These are phyloP conservation scores for Dinochytrium kinnereticum DNA, from an alignment of 371 early-diverging fungal genomes.

Conservation along the genomic window DNA sequence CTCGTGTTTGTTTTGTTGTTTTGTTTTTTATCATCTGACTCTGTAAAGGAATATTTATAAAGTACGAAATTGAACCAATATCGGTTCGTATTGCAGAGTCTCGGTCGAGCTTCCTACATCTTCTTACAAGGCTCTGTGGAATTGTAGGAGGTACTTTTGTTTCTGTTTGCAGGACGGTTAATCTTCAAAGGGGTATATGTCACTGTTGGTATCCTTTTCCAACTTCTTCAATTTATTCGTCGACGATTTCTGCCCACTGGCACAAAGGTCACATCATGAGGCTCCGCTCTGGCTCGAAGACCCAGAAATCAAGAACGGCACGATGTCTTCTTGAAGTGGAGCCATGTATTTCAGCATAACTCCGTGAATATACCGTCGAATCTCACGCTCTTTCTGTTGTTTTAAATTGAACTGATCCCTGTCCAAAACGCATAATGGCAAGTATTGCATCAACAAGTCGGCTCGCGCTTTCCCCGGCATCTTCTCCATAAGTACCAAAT, in stretches of 20 bases:
- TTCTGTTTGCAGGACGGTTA: no score
- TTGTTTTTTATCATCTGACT: no score
- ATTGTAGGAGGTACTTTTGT: conserved; percentile 89
- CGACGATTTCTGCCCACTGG: not conserved
- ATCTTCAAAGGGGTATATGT: conserved; percentile 29
- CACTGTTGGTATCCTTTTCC: conserved; percentile 32
- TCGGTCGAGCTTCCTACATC: conserved; percentile 66
- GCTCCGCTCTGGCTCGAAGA: no score
- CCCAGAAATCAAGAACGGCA: no score
- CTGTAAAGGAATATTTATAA: conserved; percentile 80
- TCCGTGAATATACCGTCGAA: not conserved
- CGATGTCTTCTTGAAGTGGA: not conserved
- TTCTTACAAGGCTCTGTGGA: conserved; percentile 86
- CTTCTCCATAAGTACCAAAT: not conserved
- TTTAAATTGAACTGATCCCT: no score
- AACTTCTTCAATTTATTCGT: not conserved
- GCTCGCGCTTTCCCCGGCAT: not conserved
- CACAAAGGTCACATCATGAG: no score
- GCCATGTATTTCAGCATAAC: not conserved
- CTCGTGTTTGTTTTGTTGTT: not conserved
- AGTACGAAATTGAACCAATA: conserved; percentile 90
- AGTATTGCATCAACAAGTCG: not conserved
- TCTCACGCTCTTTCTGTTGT: no score
- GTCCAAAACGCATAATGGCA: not conserved
- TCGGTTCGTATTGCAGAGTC: conserved; percentile 78